Evolutionary conservation across 2,329 filamentous ascomycete species (phyloP), one percentile per base, ranked within the genome.

Genomic region (Sphaerostilbella broomeana): DNA sequence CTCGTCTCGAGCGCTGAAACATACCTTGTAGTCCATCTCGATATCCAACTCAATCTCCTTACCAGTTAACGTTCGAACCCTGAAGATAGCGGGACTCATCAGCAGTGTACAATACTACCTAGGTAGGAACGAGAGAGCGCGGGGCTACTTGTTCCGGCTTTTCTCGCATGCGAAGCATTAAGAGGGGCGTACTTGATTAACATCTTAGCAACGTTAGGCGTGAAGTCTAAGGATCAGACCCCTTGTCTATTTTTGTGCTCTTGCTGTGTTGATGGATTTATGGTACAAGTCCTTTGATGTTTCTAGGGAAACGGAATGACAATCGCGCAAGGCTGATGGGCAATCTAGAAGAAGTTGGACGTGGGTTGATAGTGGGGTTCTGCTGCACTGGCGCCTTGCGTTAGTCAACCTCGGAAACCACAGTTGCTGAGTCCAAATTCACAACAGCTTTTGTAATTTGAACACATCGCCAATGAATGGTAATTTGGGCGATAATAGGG

Each of bases 1-100:
- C 12, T 18, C 12, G 29, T 18, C 28, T 31, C 3, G 28, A 11
- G 13, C 28, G 18, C 13, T 7, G 10, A 25, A 2, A 25, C 12
- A 34, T 24, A 94, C 89, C 77, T 89, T 95, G 75, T 94, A 94
- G 58, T 87, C 82, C 38, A 79, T 74, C 72, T 97, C 92, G 61
- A 98, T 94, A 60, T 97, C 89, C 56, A 98, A 80, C 74, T 97
- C 90, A 63, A 97, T 97, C 70, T 98, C 88, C 73, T 97, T 97
- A 59, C 92, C 92, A 49, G 92, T 97, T 49, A 98, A 81, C 47
- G 92, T 98, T 61, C 92, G 85, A 61, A 98, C 90, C 75, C 90
- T 98, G 54, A n/a, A n/a, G n/a, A n/a, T n/a, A n/a, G n/a, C n/a
- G n/a, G n/a, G n/a, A n/a, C n/a, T n/a, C n/a, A n/a, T n/a, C n/a